A percentile compares a stretch with the other conserved stretches of the same genome.
These are phyloP conservation scores for Eugenia klotzschiana DNA, from an alignment of 441 rosid genomes.

Conservation along the genomic window DNA sequence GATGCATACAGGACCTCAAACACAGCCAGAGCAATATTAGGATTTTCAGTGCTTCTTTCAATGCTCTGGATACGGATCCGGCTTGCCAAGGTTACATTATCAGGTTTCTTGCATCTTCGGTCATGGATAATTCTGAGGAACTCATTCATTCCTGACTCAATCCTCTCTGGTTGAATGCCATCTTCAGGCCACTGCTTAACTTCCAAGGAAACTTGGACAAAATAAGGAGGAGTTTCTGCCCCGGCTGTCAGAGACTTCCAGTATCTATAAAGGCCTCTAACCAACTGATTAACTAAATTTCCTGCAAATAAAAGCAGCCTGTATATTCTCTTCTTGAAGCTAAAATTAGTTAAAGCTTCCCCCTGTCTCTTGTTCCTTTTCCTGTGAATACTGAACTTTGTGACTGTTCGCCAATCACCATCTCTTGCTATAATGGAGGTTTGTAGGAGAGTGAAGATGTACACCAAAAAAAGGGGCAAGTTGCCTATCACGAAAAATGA, in stretches of 20 bases:
- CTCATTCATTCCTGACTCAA: slow-evolving; percentile 78
- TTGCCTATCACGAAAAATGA: slow-evolving; percentile 84
- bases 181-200: slow-evolving; percentile 88
- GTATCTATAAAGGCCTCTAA: slow-evolving; percentile 57
- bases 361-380: slow-evolving; percentile 29
- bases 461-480: slow-evolving; percentile 83
- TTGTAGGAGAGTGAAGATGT: slow-evolving; percentile 86
- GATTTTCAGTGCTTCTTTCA: slow-evolving; percentile 65
- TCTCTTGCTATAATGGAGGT: slow-evolving; percentile 90
- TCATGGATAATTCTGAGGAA: slow-evolving; percentile 67
- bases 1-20: slow-evolving; percentile 87
- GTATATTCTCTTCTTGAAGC: slow-evolving; percentile 42
- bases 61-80: slow-evolving; percentile 90
- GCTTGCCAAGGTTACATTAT: slow-evolving; percentile 62
- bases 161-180: slow-evolving; percentile 96
- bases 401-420: slow-evolving; percentile 77
- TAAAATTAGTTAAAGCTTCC: slow-evolving; percentile 31
- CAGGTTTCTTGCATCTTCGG: slow-evolving; percentile 45
- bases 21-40: slow-evolving; percentile 76
- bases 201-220: slow-evolving; percentile 93
- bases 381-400: slow-evolving; percentile 32
- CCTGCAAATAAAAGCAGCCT: slow-evolving; percentile 23
- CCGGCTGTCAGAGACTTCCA: slow-evolving; percentile 85
- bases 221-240: slow-evolving; percentile 96
- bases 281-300: slow-evolving; percentile 31